Conservation (phyloP, 352 stramenopile species). For the Paralagenidium karlingii region DNA sequence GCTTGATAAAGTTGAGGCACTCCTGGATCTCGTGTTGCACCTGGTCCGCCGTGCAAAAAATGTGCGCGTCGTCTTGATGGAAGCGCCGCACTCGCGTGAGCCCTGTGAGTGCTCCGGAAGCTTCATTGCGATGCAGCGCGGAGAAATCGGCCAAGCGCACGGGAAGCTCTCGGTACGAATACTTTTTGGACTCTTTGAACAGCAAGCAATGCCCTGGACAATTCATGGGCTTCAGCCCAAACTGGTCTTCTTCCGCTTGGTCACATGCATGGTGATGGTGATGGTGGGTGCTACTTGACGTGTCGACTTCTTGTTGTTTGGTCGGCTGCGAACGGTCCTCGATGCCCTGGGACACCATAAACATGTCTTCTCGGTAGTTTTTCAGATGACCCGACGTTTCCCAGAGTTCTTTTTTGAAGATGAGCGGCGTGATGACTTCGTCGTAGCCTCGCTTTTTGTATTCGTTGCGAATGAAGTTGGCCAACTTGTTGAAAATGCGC, state of each 20-base stretch:
- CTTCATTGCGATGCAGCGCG: slow-evolving; percentile 93
- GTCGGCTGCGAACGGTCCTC: slow-evolving; percentile 5
- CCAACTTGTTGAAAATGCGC: slow-evolving; percentile 96
- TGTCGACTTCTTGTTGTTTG: slow-evolving; percentile 6
- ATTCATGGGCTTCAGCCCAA: slow-evolving; percentile 99
- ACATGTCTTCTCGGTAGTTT: slow-evolving; percentile 97
- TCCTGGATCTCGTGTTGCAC: slow-evolving; percentile 92
- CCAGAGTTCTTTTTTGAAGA: slow-evolving; percentile 97
- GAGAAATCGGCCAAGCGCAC: slow-evolving; percentile 93
- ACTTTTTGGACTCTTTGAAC: slow-evolving; percentile 90
- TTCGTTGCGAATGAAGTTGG: slow-evolving; percentile 65
- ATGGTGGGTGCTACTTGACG: slow-evolving; percentile 8
- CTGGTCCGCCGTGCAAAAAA: slow-evolving; percentile 94
- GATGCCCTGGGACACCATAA: slow-evolving; percentile 72
- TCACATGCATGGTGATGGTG: slow-evolving; percentile 12
- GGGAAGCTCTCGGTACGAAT: slow-evolving; percentile 93
- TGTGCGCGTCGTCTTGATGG: slow-evolving; percentile 97
- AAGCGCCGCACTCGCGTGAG: slow-evolving; percentile 96
- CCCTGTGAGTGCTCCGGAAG: slow-evolving; percentile 91
- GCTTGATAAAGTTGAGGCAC: slow-evolving; percentile 90
- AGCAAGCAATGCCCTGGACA: slow-evolving; percentile 96
- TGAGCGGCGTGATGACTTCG: slow-evolving; percentile 94
- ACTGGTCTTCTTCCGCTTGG: slow-evolving; percentile 75
- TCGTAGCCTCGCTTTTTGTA: slow-evolving; percentile 90
- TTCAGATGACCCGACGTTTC: slow-evolving; percentile 94